These are phyloP conservation scores for Globisporangium acanthophoron DNA, from an alignment of 352 stramenopile genomes.

Conservation along the genomic window DNA sequence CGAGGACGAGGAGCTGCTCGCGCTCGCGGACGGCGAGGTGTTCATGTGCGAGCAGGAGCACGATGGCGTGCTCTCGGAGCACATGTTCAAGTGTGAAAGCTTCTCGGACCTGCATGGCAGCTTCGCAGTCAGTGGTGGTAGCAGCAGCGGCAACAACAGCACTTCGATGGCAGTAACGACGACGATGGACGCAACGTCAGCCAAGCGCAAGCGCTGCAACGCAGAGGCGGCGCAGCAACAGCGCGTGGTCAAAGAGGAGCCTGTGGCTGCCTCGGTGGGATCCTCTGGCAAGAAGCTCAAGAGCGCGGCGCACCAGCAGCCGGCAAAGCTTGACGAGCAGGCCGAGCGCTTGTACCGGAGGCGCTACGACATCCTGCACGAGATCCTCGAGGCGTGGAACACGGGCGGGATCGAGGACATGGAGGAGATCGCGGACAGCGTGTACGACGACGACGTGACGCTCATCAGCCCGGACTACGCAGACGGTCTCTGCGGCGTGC, in stretches of 20 bases:
- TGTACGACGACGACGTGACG: slow-evolving; percentile 70
- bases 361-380: slow-evolving; percentile 69
- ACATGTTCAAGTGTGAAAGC: slow-evolving; percentile 18
- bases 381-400: slow-evolving; percentile 77
- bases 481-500: slow-evolving; percentile 53
- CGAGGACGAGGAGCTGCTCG: slow-evolving; percentile 16
- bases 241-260: slow-evolving; percentile 11
- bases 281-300: slow-evolving; percentile 31
- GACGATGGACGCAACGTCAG: slow-evolving; percentile 4
- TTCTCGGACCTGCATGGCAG: slow-evolving; percentile 9
- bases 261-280: not conserved
- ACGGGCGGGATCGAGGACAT: slow-evolving; percentile 77
- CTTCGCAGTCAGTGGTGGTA: slow-evolving; percentile 1
- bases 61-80: slow-evolving; percentile 12
- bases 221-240: slow-evolving; percentile 8
- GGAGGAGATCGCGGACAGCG: slow-evolving; percentile 71
- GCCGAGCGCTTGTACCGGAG: slow-evolving; percentile 52
- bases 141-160: slow-evolving; percentile 9
- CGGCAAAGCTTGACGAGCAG: slow-evolving; percentile 28
- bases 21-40: slow-evolving; percentile 12
- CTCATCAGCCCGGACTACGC: slow-evolving; percentile 61
- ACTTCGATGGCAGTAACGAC: not conserved
- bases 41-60: slow-evolving; percentile 18
- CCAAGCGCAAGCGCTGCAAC: slow-evolving; percentile 41
- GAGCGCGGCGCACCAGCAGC: slow-evolving; percentile 11